A percentile compares a stretch with the other conserved stretches of the same genome.
These are phyloP conservation scores for Tuber brumale DNA, from an alignment of 495 filamentous ascomycete species.

Conservation along the genomic window DNA sequence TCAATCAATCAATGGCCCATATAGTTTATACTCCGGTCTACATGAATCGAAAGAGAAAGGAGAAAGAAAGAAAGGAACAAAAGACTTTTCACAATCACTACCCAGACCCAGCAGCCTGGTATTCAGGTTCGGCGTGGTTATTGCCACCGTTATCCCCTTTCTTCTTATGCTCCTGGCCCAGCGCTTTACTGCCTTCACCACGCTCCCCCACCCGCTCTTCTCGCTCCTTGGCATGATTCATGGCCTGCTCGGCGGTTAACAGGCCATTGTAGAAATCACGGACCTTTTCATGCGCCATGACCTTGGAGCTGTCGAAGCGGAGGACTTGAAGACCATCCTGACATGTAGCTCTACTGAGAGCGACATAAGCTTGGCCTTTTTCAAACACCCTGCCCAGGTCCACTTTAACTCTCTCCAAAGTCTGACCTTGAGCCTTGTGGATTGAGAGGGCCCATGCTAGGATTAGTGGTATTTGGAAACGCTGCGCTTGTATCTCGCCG, in stretches of 20 bases:
- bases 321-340: conserved; percentile 84
- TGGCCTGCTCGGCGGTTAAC: conserved; percentile 50
- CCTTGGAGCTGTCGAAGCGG: conserved; percentile 80
- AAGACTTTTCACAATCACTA: background rate
- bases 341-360: conserved; percentile 74
- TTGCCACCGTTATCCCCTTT: background rate
- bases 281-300: conserved; percentile 89
- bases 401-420: conserved; percentile 88
- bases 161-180: background rate
- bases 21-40: conserved; percentile 4
- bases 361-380: conserved; percentile 85
- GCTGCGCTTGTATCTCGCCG: conserved; percentile 84
- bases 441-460: conserved; percentile 95
- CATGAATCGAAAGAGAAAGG: background rate
- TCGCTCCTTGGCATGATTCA: no score
- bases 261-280: conserved; percentile 75
- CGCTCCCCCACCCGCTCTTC: background rate
- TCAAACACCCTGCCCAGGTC: conserved; percentile 89
- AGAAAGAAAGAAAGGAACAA: background rate
- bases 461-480: conserved; percentile 74
- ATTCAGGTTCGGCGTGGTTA: background rate
- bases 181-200: background rate
- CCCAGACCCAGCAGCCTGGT: background rate
- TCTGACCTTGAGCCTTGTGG: conserved; percentile 97
- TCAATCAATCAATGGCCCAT: background rate